Base-by-base conservation (phyloP, 2,329 filamentous ascomycete genomes). In the Cercospora sp. region DNA sequence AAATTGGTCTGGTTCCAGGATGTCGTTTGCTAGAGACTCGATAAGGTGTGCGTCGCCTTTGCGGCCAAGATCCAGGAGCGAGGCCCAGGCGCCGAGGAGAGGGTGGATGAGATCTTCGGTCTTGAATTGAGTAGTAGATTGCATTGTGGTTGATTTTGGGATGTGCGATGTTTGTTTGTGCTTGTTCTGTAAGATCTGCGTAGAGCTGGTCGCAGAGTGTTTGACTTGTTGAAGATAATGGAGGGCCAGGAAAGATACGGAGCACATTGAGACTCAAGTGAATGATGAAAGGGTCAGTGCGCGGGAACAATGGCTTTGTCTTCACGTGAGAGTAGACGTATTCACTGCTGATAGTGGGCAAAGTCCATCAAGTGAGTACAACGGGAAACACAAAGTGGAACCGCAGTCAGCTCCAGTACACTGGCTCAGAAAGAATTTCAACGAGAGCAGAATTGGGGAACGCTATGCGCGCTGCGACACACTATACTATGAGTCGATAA, bases 1-100 rank as follows among this genome's bases (percentile, higher is more conserved):
- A n/a, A 62, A 62, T 8, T 30, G 21, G 5, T 26, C 37, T 28
- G 43, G 18, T 28, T n/a, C 26, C n/a, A 45, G 21, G 24, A 62
- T 51, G 7, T 62, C 37, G n/a, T 18, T 51, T 30, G 60, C 60
- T 3, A 62, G 43, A 2, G 40, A 21, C 18, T 62, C 60, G 60
- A 62, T 53, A 1, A 28, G 12, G 26, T 62, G 37, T 8, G 60
- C 60, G 40, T 62, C 60, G 26, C 60, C 60, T 51, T 62, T 62
- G 60, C 60, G 40, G 37, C 60, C 37, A 8, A 51, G 37, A 12
- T 45, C 60, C 37, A 51, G n/a, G 4, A 62, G 18, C 1, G 40
- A 30, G 1, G 24, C 18, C 60, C 60, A 62, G 24, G 60, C 21
- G 28, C 55, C 55, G 16, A 58, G 55, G 9, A 58, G 55, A n/a